Conservation (phyloP, 495 filamentous ascomycete genomes). For the Neurospora pannonica region DNA sequence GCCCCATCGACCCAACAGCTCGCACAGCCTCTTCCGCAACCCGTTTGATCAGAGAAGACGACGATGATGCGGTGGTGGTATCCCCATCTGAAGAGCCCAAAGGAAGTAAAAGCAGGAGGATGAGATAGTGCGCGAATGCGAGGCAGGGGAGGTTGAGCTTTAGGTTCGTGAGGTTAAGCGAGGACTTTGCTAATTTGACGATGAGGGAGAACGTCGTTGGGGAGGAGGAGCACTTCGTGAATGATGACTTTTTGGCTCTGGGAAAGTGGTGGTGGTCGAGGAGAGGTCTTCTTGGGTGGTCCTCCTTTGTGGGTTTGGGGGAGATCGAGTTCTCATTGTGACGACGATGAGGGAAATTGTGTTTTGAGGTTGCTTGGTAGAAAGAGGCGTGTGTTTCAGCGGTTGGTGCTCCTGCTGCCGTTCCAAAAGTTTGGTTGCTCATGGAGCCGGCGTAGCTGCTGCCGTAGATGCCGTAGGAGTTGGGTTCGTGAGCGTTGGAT, state of each 20-base stretch:
- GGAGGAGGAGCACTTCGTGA: neutral
- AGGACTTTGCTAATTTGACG: neutral
- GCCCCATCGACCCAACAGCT: neutral
- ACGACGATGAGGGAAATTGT: neutral
- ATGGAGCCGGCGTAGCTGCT: neutral
- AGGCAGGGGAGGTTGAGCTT: neutral
- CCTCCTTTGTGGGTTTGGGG: neutral
- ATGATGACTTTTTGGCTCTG: neutral
- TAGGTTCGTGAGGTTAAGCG: neutral
- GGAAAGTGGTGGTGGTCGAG: neutral
- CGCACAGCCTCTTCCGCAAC: neutral
- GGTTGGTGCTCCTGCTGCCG: neutral
- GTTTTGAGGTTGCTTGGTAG: neutral
- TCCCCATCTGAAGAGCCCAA: neutral
- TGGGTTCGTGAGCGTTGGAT: neutral
- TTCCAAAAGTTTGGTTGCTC: neutral
- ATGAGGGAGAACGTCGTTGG: neutral
- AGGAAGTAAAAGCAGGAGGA: neutral
- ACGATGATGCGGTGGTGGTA: neutral
- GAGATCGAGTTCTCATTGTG: neutral
- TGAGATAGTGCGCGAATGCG: neutral
- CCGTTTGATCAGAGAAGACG: neutral
- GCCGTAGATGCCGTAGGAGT: neutral
- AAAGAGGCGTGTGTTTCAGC: neutral
- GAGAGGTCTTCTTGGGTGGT: neutral